Percentiles rank a stretch among this genome's conserved stretches.
phyloP scores from a whole-genome alignment of 345 rosid genomes.

The Syzygium jambos region DNA sequence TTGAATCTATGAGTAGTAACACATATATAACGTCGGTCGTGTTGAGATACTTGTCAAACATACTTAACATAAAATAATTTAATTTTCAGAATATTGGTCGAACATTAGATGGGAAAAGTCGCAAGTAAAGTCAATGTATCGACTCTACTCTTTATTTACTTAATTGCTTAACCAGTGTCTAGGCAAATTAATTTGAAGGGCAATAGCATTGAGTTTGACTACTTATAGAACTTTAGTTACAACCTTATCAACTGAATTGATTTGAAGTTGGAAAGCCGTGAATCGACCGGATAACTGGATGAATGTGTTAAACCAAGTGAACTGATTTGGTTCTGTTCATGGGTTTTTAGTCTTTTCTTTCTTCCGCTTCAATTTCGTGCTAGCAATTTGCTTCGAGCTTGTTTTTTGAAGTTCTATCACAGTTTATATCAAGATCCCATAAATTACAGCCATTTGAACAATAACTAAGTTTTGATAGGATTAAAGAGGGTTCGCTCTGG shows the following conservation, averaged over 20 bases:
- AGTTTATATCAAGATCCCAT: neutral
- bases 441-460: neutral
- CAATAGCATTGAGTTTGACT: neutral
- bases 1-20: no score
- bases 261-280: neutral
- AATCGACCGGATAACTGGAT: neutral
- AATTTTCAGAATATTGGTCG: neutral
- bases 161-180: neutral
- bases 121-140: neutral
- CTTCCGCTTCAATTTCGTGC: neutral
- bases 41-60: neutral
- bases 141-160: neutral
- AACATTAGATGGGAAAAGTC: neutral
- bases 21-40: no score
- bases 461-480: neutral
- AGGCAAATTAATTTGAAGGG: neutral
- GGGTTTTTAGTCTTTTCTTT: rapidly evolving
- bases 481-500: rapidly evolving
- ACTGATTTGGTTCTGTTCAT: no score
- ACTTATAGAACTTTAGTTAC: neutral
- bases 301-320: neutral
- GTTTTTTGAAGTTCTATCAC: neutral
- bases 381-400: neutral
- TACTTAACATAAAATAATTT: neutral
- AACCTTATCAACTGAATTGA: neutral